Conservation (phyloP, 441 rosid species). For the Codiaeum variegatum region DNA sequence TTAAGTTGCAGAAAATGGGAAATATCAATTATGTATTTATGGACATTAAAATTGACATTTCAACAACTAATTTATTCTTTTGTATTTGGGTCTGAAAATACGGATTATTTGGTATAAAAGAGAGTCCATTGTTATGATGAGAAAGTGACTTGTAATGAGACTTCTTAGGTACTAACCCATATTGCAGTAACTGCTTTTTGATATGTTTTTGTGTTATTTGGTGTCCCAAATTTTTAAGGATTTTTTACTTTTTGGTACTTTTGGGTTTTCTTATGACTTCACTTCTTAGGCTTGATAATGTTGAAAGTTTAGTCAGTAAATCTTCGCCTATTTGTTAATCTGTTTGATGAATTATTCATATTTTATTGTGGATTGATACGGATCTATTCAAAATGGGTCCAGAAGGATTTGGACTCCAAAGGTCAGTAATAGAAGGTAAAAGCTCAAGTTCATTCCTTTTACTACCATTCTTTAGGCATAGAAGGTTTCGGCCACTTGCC, state of each 20-base stretch:
- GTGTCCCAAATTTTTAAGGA: too few species aligned
- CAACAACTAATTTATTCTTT: constrained; percentile 23
- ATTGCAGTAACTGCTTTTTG: constrained; percentile 2
- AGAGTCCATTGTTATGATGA: constrained; percentile 12
- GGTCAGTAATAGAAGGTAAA: too few species aligned
- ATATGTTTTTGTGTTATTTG: neutral
- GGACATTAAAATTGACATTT: constrained; percentile 35
- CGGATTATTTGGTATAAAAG: constrained; percentile 1
- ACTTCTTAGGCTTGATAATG: neutral
- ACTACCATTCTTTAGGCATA: too few species aligned
- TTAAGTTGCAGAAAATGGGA: constrained; percentile 21
- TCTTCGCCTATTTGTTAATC: neutral
- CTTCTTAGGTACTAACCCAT: constrained; percentile 16
- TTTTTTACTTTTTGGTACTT: constrained; percentile 12
- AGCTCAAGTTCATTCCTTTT: too few species aligned
- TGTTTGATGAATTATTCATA: too few species aligned
- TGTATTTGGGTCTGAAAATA: constrained; percentile 15
- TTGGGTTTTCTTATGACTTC: constrained; percentile 14
- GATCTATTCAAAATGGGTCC: too few species aligned
- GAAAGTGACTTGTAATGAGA: constrained; percentile 31
- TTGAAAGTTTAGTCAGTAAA: neutral
- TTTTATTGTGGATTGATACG: too few species aligned
- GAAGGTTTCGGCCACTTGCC: too few species aligned
- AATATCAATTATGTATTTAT: constrained; percentile 22
- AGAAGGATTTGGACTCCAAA: too few species aligned